Base-by-base conservation (phyloP, 805 yeast species). In the Clavispora santaluciae region DNA sequence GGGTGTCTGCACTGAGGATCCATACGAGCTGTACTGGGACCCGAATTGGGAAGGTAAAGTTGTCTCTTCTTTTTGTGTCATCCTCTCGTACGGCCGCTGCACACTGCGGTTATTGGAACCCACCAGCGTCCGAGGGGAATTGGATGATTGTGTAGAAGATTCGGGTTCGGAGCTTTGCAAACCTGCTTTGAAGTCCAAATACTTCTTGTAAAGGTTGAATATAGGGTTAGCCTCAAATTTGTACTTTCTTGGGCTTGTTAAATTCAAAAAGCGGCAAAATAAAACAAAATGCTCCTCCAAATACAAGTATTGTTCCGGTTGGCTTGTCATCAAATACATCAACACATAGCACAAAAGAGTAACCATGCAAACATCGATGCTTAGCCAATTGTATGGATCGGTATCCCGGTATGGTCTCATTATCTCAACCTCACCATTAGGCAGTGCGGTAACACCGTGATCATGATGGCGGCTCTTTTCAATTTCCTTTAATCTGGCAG, bases 221-320 rank as follows among this genome's bases (percentile, higher is more conserved):
- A 50, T 40, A 11, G 54, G 53, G 30, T 44, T 49, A 21, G 42
- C 42, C 8, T 36, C 40, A 8, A 44, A 46, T 39, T 46, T 50
- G 29, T 50, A 50, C 43, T 50, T 50, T 20, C 54, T 41, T n/a
- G 50, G 50, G 21, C 41, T 41, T 18, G 35, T 22, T 23, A 42
- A 24, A 29, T 45, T 44, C 38, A 43, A 38, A 31, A 40, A 49
- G 12, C 38, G 33, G 7, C 48, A 51, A 28, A 50, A 50, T 6
- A 46, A 37, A 31, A 41, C 41, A 30, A 49, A 44, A 29, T 46
- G 46, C 31, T 45, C 39, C 16, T 50, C 54, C 39, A 50, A 42
- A 24, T 50, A 42, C 29, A 43, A 22, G 38, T 50, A 50, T 22
- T 50, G 51, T 33, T 49, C 45, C 6, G 54, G 53, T 24, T 42